Conservation (phyloP, 2,329 filamentous ascomycete genomes). For the Acephala macrosclerotiorum region DNA sequence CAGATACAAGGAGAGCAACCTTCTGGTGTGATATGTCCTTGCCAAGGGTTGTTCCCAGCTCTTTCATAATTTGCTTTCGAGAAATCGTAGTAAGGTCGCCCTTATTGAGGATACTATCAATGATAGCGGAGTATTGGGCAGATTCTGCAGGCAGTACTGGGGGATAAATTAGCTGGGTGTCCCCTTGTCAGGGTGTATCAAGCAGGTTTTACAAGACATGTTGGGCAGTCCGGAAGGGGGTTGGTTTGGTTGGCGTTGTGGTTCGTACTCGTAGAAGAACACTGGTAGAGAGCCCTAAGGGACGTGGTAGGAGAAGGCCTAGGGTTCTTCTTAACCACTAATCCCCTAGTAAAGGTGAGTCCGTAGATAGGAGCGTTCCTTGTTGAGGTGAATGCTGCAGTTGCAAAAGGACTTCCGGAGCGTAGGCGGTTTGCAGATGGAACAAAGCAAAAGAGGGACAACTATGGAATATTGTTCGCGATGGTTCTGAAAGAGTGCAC, state of each 20-base stretch:
- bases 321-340: slow-evolving; percentile 4
- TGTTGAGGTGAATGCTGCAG: background rate
- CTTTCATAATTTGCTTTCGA: slow-evolving; percentile 47
- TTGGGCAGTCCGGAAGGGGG: background rate
- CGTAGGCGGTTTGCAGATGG: background rate
- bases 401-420: background rate
- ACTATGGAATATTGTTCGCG: slow-evolving; percentile 1
- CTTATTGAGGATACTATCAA: slow-evolving; percentile 47
- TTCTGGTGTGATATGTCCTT: slow-evolving; percentile 48
- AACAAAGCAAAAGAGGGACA: slow-evolving; percentile 1
- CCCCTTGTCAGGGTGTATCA: background rate
- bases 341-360: background rate
- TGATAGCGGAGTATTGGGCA: slow-evolving; percentile 46
- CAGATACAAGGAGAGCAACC: slow-evolving; percentile 33
- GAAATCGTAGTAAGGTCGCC: slow-evolving; percentile 48
- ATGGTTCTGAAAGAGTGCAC: background rate
- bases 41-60: slow-evolving; percentile 41
- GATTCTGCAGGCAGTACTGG: slow-evolving; percentile 41
- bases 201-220: slow-evolving; percentile 36
- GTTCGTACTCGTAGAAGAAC: background rate
- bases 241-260: background rate
- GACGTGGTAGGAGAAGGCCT: background rate
- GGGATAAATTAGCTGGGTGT: slow-evolving; percentile 16
- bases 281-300: background rate
- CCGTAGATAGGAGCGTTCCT: background rate